Percentiles rank a stretch among this genome's conserved stretches.
Conservation (phyloP, 1,139 yeast species). For the Magnusiomyces suaveolens region DNA sequence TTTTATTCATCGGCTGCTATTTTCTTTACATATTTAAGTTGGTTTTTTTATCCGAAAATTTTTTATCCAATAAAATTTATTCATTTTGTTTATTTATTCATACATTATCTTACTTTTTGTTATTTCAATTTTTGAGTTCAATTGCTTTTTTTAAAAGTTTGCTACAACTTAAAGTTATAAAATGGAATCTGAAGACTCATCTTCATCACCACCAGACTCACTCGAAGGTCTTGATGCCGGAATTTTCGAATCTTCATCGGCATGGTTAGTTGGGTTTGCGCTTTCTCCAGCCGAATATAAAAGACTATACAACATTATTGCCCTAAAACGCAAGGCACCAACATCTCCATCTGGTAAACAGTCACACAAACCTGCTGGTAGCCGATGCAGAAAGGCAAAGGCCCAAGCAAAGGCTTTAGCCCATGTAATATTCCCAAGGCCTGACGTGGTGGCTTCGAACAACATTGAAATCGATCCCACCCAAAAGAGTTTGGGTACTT, state of each 20-base stretch:
- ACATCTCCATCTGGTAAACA: neutral
- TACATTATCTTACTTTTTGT: too few species aligned
- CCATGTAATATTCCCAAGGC: slow-evolving; percentile 2
- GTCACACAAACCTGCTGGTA: neutral
- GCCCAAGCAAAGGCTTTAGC: slow-evolving; percentile 2
- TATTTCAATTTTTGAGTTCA: too few species aligned
- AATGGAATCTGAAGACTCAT: neutral
- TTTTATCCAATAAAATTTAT: too few species aligned
- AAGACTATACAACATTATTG: neutral
- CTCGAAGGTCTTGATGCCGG: neutral
- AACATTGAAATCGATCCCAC: neutral
- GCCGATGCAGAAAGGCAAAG: neutral
- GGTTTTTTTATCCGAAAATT: too few species aligned
- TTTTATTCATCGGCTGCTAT: too few species aligned
- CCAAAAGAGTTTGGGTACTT: neutral
- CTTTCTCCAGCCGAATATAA: slow-evolving; percentile 3
- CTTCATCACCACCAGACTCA: neutral
- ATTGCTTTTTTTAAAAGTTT: too few species aligned
- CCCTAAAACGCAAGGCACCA: neutral
- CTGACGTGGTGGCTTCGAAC: neutral
- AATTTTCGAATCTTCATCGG: slow-evolving; percentile 3
- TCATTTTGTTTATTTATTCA: neutral
- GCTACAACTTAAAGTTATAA: neutral
- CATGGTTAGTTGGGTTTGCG: slow-evolving; percentile 3
- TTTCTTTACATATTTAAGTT: too few species aligned